These are phyloP conservation scores for Salix viminalis DNA, from an alignment of 345 rosid genomes.

Conservation along the genomic window DNA sequence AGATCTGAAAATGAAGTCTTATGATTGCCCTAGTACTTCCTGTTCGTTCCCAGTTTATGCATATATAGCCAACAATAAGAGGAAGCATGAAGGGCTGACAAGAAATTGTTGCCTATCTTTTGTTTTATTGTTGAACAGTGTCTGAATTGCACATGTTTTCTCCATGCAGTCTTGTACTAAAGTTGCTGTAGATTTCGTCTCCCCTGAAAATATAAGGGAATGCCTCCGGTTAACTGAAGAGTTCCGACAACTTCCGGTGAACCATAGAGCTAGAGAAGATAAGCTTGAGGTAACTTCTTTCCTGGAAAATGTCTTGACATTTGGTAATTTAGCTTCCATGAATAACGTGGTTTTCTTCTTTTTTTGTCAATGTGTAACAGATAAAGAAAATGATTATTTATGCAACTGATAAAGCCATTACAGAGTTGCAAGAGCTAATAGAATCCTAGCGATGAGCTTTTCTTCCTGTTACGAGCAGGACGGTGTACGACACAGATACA, in stretches of 20 bases:
- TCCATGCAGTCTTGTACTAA: constrained; percentile 76
- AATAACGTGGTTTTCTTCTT: neutral
- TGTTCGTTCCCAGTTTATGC: no score
- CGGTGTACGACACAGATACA: neutral
- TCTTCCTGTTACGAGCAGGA: neutral
- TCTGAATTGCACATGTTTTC: neutral
- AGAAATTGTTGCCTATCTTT: neutral
- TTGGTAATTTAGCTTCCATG: neutral
- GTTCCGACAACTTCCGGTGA: constrained; percentile 77
- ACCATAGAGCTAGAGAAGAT: constrained; percentile 84
- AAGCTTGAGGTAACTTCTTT: constrained; percentile 70
- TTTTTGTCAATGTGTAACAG: constrained; percentile 29
- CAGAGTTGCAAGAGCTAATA: constrained; percentile 24
- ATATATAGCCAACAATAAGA: no score
- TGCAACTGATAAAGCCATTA: constrained; percentile 46
- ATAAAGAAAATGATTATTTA: constrained; percentile 76
- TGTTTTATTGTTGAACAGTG: neutral
- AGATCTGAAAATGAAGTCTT: no score
- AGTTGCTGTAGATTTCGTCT: constrained; percentile 88
- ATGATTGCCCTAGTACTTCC: no score
- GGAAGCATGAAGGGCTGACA: neutral
- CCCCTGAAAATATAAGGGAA: constrained; percentile 70
- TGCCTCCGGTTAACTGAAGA: constrained; percentile 78
- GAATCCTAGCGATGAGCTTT: neutral
- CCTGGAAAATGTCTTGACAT: neutral